Percentiles rank a stretch among this genome's conserved stretches.
Conservation (phyloP, 169 alveolate genomes). For the Plasmodium ovale region DNA sequence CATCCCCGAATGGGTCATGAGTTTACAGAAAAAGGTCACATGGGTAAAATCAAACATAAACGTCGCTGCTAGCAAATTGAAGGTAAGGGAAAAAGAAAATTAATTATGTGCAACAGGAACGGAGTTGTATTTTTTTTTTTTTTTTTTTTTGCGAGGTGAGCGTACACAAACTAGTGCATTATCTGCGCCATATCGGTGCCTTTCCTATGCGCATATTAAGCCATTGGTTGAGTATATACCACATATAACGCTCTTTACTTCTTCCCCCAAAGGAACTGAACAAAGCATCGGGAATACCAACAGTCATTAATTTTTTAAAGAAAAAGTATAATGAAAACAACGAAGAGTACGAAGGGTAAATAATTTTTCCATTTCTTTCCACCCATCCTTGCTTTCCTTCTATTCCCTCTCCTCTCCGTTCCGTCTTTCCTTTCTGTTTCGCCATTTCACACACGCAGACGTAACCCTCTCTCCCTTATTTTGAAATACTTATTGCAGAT, state of each 20-base stretch:
- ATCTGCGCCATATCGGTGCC: no score
- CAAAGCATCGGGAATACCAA: constrained; percentile 65
- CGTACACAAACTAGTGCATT: no score
- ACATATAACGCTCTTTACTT: not conserved
- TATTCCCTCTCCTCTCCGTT: not conserved
- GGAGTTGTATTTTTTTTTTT: not conserved
- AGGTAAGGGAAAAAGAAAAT: not conserved
- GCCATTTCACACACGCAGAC: not conserved
- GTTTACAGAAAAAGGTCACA: constrained; percentile 85
- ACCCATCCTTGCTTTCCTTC: not conserved
- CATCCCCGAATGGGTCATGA: constrained; percentile 87
- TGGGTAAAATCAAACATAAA: constrained; percentile 83
- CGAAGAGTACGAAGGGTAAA: constrained; percentile 44
- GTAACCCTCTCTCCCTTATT: not conserved
- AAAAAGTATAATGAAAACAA: constrained; percentile 38
- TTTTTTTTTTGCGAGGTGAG: no score
- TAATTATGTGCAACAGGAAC: not conserved
- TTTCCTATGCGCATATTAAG: no score
- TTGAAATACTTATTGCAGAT: constrained; percentile 58
- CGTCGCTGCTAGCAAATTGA: constrained; percentile 47
- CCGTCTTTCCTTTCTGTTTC: constrained; percentile 7
- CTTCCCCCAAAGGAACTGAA: constrained; percentile 36
- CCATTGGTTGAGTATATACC: no score
- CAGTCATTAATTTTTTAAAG: constrained; percentile 42
- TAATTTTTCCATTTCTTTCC: not conserved